Percentiles rank a stretch among this genome's conserved stretches.
These are phyloP conservation scores for Cutaneotrichosporon cutaneum DNA, from an alignment of 1,284 basidiomycete species.

Conservation along the genomic window DNA sequence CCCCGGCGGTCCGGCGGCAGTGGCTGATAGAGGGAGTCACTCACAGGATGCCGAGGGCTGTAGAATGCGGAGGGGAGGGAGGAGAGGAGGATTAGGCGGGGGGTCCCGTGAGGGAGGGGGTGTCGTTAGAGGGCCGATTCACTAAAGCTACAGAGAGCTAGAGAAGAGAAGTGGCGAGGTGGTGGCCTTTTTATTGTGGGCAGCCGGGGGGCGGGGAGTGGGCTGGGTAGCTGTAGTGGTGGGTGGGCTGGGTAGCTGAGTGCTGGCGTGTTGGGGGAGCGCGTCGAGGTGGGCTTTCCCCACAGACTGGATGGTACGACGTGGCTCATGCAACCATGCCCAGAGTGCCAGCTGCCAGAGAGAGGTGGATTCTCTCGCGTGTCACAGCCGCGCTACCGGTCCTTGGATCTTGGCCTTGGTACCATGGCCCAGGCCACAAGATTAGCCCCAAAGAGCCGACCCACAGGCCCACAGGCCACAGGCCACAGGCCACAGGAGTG, in stretches of 20 bases:
- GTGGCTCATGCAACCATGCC: not conserved
- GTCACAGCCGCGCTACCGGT: not conserved
- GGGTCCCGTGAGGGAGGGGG: constrained; percentile 12
- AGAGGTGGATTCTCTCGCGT: no score
- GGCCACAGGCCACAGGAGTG: no score
- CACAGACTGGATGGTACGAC: not conserved
- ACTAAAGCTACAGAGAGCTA: constrained; percentile 29
- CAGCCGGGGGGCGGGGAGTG: not conserved
- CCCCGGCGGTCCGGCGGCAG: constrained; percentile 15
- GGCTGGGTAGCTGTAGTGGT: not conserved
- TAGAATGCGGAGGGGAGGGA: constrained; percentile 4
- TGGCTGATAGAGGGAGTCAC: not conserved
- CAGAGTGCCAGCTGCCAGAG: not conserved
- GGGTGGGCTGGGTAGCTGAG: not conserved
- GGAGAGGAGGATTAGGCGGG: constrained; percentile 11
- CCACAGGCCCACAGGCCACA: no score
- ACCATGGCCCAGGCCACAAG: no score
- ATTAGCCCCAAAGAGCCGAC: not conserved
- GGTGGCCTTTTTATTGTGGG: constrained; percentile 2
- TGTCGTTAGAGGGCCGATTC: constrained; percentile 13
- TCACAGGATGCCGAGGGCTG: no score
- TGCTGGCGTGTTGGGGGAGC: not conserved
- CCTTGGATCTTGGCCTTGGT: not conserved
- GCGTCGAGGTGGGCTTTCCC: not conserved
- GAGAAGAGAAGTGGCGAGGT: constrained; percentile 7